Base-by-base conservation (phyloP, 495 filamentous ascomycete genomes). In the Pseudotulostoma volvatum region DNA sequence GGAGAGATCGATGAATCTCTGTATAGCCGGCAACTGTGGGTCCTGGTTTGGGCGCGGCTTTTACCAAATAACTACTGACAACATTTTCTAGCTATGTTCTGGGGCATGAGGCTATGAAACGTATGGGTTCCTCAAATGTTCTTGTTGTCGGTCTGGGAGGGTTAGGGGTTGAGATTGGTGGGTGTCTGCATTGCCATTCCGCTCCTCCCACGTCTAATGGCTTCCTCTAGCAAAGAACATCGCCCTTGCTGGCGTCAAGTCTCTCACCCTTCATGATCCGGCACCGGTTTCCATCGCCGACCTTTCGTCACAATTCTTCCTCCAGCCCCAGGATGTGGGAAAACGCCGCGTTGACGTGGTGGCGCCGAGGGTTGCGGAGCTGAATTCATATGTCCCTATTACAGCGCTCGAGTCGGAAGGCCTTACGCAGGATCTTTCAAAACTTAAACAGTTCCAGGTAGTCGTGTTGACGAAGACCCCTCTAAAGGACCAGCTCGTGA, bases 81-180 rank as follows among this genome's bases (percentile, higher is more conserved):
- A 17, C 14, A 38, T n/a, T 35, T 14, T 40, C 25, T 21, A 73
- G 70, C 34, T 93, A 97, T 58, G 90, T 97, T 37, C 75, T 99
- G 41, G 92, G 92, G 20, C 92, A 96, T 60, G 92, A 99, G 66
- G 92, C 92, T 38, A 99, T 99, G 92, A 96, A 93, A 66, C 82
- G 87, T 40, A 99, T 99, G 92, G 72, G 86, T 55, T 81, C 85
- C 36, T 96, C 92, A 15, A 86, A 96, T 56, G 75, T 99, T 33
- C 79, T 99, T 14, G 73, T 99, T 37, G 81, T 85, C 37, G 92
- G 92, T 38, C 61, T 95, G 47, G 84, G 86, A 55, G 90, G 92
- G 14, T 72, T 99, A 21, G 92, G 92, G 61, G 86, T 94, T 35
- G 92, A 99, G 61, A 93, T 99, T 52, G 73, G 73, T 77, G 56